Conservation (phyloP, 2,329 filamentous ascomycete species). For the Xylaria sp. region DNA sequence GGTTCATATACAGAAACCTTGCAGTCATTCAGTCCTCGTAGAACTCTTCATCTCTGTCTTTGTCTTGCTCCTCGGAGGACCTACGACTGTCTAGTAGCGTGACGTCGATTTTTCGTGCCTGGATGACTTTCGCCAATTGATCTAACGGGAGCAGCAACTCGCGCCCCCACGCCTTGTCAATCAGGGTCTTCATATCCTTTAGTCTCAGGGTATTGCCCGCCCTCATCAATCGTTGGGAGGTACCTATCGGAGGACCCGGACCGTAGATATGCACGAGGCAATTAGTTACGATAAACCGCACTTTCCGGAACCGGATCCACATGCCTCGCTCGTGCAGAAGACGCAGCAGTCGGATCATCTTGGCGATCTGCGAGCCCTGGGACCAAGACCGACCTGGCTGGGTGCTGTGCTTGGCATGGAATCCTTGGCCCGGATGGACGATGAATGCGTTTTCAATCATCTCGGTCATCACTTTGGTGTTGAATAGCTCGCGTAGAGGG, state of each 20-base stretch:
- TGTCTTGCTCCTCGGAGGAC: background rate
- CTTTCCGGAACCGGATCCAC: constrained; percentile 35
- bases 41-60: background rate
- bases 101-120: constrained; percentile 34
- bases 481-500: constrained; percentile 60
- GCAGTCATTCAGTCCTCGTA: background rate
- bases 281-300: constrained; percentile 46
- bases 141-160: constrained; percentile 48
- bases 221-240: constrained; percentile 38
- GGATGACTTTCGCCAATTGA: constrained; percentile 44
- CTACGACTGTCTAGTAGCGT: constrained; percentile 12
- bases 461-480: constrained; percentile 51
- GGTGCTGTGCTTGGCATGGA: constrained; percentile 9
- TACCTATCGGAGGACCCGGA: constrained; percentile 38
- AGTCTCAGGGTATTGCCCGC: constrained; percentile 47
- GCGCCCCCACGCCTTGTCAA: constrained; percentile 53
- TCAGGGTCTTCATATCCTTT: constrained; percentile 50
- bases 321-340: constrained; percentile 50
- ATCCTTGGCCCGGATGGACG: constrained; percentile 45
- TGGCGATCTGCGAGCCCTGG: constrained; percentile 47
- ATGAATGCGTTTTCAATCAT: constrained; percentile 61
- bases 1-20: background rate
- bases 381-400: constrained; percentile 26
- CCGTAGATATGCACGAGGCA: constrained; percentile 52
- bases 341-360: constrained; percentile 50